A percentile compares a stretch with the other conserved stretches of the same genome.
Conservation (phyloP, 1,284 basidiomycete species). For the Malassezia globosa region DNA sequence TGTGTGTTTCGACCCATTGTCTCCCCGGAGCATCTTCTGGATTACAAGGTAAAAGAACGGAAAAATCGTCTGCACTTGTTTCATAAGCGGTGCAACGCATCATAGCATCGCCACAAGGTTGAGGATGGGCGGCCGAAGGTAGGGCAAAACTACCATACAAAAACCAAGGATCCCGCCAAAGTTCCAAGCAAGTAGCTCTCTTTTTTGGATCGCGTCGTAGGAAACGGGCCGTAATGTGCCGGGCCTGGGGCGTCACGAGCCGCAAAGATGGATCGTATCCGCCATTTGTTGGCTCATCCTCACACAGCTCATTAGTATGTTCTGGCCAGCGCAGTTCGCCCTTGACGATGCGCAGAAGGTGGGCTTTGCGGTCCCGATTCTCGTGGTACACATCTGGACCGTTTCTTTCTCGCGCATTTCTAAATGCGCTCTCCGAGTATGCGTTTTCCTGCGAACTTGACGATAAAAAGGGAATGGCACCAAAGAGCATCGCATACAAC, state of each 20-base stretch:
- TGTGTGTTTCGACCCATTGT: constrained; percentile 21
- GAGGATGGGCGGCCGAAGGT: not conserved
- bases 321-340: constrained; percentile 47
- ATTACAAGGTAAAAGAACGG: constrained; percentile 25
- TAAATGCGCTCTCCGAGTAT: not conserved
- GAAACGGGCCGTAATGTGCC: constrained; percentile 31
- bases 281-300: constrained; percentile 16
- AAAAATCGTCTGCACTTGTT: constrained; percentile 21
- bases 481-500: constrained; percentile 61
- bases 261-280: constrained; percentile 22
- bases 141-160: constrained; percentile 29
- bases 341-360: constrained; percentile 44
- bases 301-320: constrained; percentile 38
- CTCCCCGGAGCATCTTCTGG: constrained; percentile 27
- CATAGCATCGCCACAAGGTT: constrained; percentile 5
- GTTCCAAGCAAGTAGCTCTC: constrained; percentile 32
- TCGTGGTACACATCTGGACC: constrained; percentile 21
- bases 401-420: constrained; percentile 6
- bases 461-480: constrained; percentile 51
- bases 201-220: constrained; percentile 36
- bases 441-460: constrained; percentile 16
- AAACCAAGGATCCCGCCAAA: constrained; percentile 43
- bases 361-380: constrained; percentile 30
- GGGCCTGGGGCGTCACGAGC: constrained; percentile 36
- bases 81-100: constrained; percentile 22